Evolutionary conservation across 2,329 filamentous ascomycete genomes (phyloP), one percentile per base, ranked within the genome.

Genomic region (Diplodia corticola): DNA sequence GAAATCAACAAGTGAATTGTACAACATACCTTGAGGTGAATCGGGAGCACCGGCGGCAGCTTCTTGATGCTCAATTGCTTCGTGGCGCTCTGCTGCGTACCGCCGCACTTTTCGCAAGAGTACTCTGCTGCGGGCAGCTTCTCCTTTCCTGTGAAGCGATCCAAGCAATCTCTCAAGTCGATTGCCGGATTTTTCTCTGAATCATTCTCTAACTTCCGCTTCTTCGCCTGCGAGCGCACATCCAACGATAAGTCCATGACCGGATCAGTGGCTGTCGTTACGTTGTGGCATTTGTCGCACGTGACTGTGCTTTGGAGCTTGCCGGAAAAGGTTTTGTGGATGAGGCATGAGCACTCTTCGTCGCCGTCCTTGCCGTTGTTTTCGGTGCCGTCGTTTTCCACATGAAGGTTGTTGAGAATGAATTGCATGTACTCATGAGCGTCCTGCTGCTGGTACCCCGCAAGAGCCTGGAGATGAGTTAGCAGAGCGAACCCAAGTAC

Each of bases 341-440:
- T 90, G 72, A 98, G 91, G 78, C 94, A 99, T 67, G 89, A 87
- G 81, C 95, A 98, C 70, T 78, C 74, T 73, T 61, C 63, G 5
- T 68, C 64, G 72, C 59, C 64, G 49, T 74, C 71, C 28, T 59
- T 60, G 26, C 37, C 55, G 24, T 48, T 57, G 13, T 15, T 33
- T 20, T 73, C 73, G 4, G 74, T 73, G 54, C 91, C 89, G 15
- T 89, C 89, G 71, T 93, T 95, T 48, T 92, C 82, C 10, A 81
- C 88, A 75, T 97, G 94, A 17, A 99, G 84, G 72, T 95, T 91
- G 80, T 97, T 94, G 40, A 96, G 90, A 37, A 98, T 86, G 74
- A 96, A 97, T 75, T 97, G 93, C 77, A 97, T 96, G 79, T 96
- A 98, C 76, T 98, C 94, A 75, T 98, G 94, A 0, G 94, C 94